phyloP scores from a whole-genome alignment of 225 moss, liverwort and hornwort genomes.

The Sphagnum contortum region DNA sequence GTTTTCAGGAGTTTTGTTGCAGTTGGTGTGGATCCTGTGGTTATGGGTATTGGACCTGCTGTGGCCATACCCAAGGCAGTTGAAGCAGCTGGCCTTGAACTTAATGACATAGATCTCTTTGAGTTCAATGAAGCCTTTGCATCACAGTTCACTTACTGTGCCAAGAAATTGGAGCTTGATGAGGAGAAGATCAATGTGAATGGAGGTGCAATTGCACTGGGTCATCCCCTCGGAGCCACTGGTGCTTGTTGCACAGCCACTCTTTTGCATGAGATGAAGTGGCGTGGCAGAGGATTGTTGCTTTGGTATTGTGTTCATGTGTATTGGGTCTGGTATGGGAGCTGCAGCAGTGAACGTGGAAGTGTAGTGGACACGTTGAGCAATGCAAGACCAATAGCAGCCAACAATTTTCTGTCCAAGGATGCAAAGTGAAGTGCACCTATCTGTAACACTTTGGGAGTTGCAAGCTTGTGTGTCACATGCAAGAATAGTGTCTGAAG shows the following conservation, averaged over 20 bases:
- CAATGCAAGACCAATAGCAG: constrained; percentile 34
- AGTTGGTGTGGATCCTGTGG: constrained; percentile 80
- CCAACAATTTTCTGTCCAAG: constrained; percentile 48
- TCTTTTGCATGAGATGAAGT: constrained; percentile 88
- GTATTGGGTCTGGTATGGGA: constrained; percentile 91
- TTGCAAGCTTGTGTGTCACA: too few species aligned
- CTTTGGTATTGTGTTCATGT: constrained; percentile 84
- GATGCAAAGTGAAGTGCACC: constrained; percentile 44
- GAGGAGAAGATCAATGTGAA: constrained; percentile 92
- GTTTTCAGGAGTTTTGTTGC: constrained; percentile 79
- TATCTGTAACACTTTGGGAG: too few species aligned
- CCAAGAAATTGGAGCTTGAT: constrained; percentile 56
- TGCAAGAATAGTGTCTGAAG: too few species aligned
- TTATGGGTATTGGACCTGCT: constrained; percentile 87
- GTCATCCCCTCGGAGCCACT: constrained; percentile 84
- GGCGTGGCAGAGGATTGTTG: constrained; percentile 74
- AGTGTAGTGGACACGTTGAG: constrained; percentile 47
- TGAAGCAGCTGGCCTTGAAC: constrained; percentile 58
- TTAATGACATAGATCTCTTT: constrained; percentile 62
- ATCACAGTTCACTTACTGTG: constrained; percentile 71
- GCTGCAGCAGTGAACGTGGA: constrained; percentile 91
- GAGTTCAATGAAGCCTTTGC: constrained; percentile 78
- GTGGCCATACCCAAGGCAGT: constrained; percentile 75
- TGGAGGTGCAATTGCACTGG: constrained; percentile 85
- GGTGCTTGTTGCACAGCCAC: constrained; percentile 73